Conservation (phyloP, 371 early-diverging fungal genomes). For the Actinomortierella ambigua region DNA sequence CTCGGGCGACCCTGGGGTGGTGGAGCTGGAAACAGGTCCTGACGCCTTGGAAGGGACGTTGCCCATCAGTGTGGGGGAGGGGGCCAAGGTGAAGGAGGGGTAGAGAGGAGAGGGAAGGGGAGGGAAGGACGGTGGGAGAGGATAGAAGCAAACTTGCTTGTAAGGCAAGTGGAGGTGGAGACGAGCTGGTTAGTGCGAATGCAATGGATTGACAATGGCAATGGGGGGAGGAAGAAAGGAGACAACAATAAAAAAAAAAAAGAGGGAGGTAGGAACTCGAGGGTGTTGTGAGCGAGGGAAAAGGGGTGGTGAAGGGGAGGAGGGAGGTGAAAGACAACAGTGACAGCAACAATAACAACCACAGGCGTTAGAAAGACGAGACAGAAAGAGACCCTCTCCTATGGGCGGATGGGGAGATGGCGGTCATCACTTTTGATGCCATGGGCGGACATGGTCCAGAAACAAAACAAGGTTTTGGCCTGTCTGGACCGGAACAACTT, state of each 20-base stretch:
- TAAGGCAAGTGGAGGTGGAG: background rate
- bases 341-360: too few relatives aligned
- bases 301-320: too few relatives aligned
- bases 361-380: too few relatives aligned
- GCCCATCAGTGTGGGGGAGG: slow-evolving; percentile 15
- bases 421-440: too few relatives aligned
- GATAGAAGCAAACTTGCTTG: background rate
- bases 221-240: background rate
- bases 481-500: too few relatives aligned
- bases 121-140: background rate
- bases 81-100: background rate
- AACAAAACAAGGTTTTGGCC: too few relatives aligned
- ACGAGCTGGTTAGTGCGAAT: background rate
- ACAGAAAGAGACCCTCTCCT: too few relatives aligned
- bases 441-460: too few relatives aligned
- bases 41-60: slow-evolving; percentile 33
- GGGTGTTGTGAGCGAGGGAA: too few relatives aligned
- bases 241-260: slow-evolving; percentile 3
- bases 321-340: too few relatives aligned
- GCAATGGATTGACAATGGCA: background rate
- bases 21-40: background rate
- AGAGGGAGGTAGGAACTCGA: background rate
- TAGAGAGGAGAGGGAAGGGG: background rate
- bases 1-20: background rate
- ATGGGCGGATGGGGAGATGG: too few relatives aligned